phyloP scores from a whole-genome alignment of 108 stramenopile species.

The Conticribra guillardii region DNA sequence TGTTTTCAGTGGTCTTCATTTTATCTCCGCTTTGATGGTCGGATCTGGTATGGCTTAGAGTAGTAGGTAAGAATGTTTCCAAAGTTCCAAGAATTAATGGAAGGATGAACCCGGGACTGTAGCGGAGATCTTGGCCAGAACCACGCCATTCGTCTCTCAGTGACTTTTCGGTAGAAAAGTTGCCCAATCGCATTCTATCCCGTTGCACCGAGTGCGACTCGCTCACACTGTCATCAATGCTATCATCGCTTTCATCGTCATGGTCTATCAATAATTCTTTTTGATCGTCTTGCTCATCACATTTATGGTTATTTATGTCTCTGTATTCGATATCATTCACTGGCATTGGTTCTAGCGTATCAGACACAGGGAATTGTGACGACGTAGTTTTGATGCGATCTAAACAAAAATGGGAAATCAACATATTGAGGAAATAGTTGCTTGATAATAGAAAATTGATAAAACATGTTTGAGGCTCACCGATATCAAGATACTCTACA shows the following conservation, averaged over 20 bases:
- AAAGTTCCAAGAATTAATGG: slow-evolving; percentile 58
- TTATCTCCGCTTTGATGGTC: neutral
- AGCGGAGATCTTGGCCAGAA: slow-evolving; percentile 52
- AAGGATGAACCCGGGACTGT: slow-evolving; percentile 80
- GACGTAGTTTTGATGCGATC: slow-evolving; percentile 61
- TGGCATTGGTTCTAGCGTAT: slow-evolving; percentile 32
- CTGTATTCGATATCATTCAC: slow-evolving; percentile 12
- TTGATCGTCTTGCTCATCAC: too few species aligned
- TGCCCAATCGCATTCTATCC: neutral
- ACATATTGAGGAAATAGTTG: too few species aligned
- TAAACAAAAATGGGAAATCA: neutral
- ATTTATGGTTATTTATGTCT: neutral
- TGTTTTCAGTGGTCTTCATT: slow-evolving; percentile 1
- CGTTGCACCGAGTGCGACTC: neutral
- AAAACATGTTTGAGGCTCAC: too few species aligned
- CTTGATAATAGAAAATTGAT: too few species aligned
- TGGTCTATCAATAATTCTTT: slow-evolving; percentile 8
- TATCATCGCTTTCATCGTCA: slow-evolving; percentile 20
- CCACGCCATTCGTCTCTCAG: slow-evolving; percentile 40
- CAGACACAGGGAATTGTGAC: slow-evolving; percentile 59
- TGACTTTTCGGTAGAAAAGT: neutral
- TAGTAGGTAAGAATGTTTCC: slow-evolving; percentile 25
- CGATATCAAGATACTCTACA: too few species aligned
- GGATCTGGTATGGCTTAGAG: neutral
- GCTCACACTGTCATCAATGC: neutral